phyloP scores from a whole-genome alignment of 805 yeast species.

The Priceomyces carsonii region DNA sequence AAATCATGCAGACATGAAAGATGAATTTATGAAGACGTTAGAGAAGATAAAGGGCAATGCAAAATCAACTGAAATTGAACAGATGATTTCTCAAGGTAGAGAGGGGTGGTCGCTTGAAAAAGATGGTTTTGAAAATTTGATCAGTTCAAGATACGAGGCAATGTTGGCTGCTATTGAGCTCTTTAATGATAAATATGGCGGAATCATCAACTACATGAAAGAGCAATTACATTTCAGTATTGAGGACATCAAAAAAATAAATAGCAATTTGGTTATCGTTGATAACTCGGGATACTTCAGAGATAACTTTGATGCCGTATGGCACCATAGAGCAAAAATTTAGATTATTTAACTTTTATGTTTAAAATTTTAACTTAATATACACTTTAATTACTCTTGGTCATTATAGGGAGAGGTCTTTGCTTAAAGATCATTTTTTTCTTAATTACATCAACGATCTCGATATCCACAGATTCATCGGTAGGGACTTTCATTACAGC shows the following conservation, averaged over 20 bases:
- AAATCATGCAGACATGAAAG: constrained; percentile 40
- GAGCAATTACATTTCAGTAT: constrained; percentile 44
- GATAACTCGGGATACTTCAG: constrained; percentile 14
- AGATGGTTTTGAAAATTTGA: constrained; percentile 59
- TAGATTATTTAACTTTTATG: not conserved
- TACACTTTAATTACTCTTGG: constrained; percentile 11
- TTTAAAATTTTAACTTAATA: not conserved
- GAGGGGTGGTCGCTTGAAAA: constrained; percentile 41
- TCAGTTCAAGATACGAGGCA: constrained; percentile 66
- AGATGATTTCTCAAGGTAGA: constrained; percentile 36
- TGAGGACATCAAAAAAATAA: constrained; percentile 40
- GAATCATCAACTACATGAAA: constrained; percentile 49
- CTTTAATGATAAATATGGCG: constrained; percentile 54
- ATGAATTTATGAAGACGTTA: constrained; percentile 32
- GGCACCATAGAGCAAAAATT: constrained; percentile 4
- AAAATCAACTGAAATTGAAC: constrained; percentile 21
- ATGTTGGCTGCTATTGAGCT: constrained; percentile 64
- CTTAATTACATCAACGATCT: constrained; percentile 58
- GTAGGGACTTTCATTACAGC: constrained; percentile 55
- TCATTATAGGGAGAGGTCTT: constrained; percentile 81
- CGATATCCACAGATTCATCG: constrained; percentile 28
- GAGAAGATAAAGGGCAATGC: constrained; percentile 28
- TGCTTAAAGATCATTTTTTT: constrained; percentile 62
- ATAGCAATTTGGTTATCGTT: constrained; percentile 24
- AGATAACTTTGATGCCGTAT: not conserved